Percentiles rank a stretch among this genome's conserved stretches.
Evolutionary conservation across 2,329 filamentous ascomycete genomes (phyloP).

Genomic region (Fusarium fracticaudum): DNA sequence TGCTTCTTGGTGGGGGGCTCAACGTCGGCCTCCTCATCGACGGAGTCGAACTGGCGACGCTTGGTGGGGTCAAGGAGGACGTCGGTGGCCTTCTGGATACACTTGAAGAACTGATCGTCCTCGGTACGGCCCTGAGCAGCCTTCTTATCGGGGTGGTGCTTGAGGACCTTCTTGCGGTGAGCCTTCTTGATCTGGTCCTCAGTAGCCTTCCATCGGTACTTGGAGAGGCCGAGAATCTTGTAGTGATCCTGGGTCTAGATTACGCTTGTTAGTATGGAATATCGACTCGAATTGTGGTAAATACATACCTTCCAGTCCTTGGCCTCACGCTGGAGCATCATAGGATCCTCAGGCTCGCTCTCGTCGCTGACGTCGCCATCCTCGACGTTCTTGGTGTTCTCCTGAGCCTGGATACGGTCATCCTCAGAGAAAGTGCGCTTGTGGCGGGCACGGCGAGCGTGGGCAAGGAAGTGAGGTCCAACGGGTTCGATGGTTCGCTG

Average conservation of each 20-base stretch:
- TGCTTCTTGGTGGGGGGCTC: slow-evolving; percentile 95
- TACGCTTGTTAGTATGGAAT: neutral
- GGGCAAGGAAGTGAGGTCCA: slow-evolving; percentile 96
- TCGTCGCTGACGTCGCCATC: slow-evolving; percentile 90
- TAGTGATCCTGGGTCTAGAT: slow-evolving; percentile 92
- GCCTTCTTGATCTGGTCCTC: slow-evolving; percentile 99
- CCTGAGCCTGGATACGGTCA: slow-evolving; percentile 94
- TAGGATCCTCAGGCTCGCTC: slow-evolving; percentile 91
- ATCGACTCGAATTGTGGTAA: neutral
- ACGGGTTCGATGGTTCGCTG: slow-evolving; percentile 95
- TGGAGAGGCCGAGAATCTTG: slow-evolving; percentile 90
- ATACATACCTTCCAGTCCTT: slow-evolving; percentile 96
- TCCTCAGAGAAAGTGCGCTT: slow-evolving; percentile 99
- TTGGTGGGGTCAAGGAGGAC: slow-evolving; percentile 91
- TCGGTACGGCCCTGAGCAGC: slow-evolving; percentile 87
- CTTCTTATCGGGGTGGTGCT: slow-evolving; percentile 99
- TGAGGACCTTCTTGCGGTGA: slow-evolving; percentile 99
- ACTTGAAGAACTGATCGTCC: slow-evolving; percentile 99
- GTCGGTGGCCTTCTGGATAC: slow-evolving; percentile 98
- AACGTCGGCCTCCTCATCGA: slow-evolving; percentile 92
- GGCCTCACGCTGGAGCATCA: slow-evolving; percentile 91
- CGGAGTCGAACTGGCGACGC: slow-evolving; percentile 94
- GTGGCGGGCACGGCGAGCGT: slow-evolving; percentile 93
- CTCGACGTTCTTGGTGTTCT: slow-evolving; percentile 95
- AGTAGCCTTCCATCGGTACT: slow-evolving; percentile 91